phyloP scores from a whole-genome alignment of 2,329 filamentous ascomycete genomes.

The Aspergillus ustus region DNA sequence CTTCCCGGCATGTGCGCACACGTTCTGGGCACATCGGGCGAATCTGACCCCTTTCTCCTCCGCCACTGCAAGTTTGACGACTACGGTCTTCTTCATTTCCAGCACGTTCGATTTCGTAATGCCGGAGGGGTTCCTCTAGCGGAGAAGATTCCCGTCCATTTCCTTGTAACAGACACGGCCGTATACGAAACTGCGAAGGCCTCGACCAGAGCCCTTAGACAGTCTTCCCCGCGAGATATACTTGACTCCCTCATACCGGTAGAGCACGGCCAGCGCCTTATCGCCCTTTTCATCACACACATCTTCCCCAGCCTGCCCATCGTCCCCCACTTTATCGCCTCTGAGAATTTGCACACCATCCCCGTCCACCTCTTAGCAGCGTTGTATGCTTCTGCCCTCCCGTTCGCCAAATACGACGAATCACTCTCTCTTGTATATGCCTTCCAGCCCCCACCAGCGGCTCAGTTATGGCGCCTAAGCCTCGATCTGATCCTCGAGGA shows the following conservation, averaged over 20 bases:
- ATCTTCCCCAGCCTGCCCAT: slow-evolving; percentile 33
- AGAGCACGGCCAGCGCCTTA: slow-evolving; percentile 31
- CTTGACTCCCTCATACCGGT: slow-evolving; percentile 28
- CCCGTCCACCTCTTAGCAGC: slow-evolving; percentile 38
- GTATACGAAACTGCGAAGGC: slow-evolving; percentile 5
- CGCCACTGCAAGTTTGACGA: slow-evolving; percentile 45
- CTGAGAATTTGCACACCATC: slow-evolving; percentile 28
- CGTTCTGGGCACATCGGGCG: slow-evolving; percentile 39
- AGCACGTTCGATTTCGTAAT: slow-evolving; percentile 44
- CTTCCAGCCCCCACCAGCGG: slow-evolving; percentile 31
- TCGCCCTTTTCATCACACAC: slow-evolving; percentile 35
- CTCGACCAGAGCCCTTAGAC: background rate
- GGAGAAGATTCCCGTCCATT: slow-evolving; percentile 41
- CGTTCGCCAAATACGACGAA: slow-evolving; percentile 38
- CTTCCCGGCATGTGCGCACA: slow-evolving; percentile 32
- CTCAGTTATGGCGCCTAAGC: slow-evolving; percentile 36
- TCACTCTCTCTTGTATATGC: slow-evolving; percentile 34
- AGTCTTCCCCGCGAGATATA: slow-evolving; percentile 23
- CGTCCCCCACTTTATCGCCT: slow-evolving; percentile 21
- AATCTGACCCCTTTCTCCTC: slow-evolving; percentile 43
- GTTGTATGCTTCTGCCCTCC: slow-evolving; percentile 38
- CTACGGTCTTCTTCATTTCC: slow-evolving; percentile 39
- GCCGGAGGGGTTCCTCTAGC: slow-evolving; percentile 42
- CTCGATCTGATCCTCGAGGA: slow-evolving; percentile 38
- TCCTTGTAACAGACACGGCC: slow-evolving; percentile 31